Evolutionary conservation across 2,329 filamentous ascomycete genomes (phyloP), one percentile per base, ranked within the genome.

Genomic region (Arthroderma sp.): DNA sequence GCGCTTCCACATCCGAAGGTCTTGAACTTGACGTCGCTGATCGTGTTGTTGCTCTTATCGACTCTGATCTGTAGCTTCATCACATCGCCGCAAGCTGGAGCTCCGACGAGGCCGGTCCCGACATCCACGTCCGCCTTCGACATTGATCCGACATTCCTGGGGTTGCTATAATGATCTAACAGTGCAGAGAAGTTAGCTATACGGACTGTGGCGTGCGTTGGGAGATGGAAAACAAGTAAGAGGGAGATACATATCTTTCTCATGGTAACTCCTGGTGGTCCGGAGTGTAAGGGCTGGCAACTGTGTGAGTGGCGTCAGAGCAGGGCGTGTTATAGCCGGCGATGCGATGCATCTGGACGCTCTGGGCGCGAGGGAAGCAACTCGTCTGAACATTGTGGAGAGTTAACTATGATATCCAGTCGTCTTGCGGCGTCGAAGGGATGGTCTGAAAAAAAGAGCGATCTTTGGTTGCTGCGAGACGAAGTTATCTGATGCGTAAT

Each of bases 11-110:
- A 96, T 55, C 91, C 91, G 70, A 96, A 96, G 0, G 91, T 96
- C 84, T 96, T 96, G 82, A 96, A 96, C 76, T 94, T 93, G 71
- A 95, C 91, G 66, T 96, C 91, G 66, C 84, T 85, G 70, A 96
- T 96, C 65, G 84, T 91, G 72, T 93, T 88, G 67, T 84, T 88
- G 66, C 86, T 80, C 63, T 88, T 87, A 74, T 96, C 90, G 66
- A 96, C 91, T 59, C 88, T 85, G 74, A 95, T 95, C 77, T 94
- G 88, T 35, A 95, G 80, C 74, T 93, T 93, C 87, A 95, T 94
- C 60, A 95, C 89, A 72, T 95, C 89, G 73, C 89, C 89, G 69
- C 88, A 91, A 33, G 89, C 89, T 54, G 89, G 89, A n/a, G 89
- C 88, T 64, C 88, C 84, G 63, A 96, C 91, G 56, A 96, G 86